phyloP scores from a whole-genome alignment of 352 stramenopile genomes.

The Pythium oligandrum region DNA sequence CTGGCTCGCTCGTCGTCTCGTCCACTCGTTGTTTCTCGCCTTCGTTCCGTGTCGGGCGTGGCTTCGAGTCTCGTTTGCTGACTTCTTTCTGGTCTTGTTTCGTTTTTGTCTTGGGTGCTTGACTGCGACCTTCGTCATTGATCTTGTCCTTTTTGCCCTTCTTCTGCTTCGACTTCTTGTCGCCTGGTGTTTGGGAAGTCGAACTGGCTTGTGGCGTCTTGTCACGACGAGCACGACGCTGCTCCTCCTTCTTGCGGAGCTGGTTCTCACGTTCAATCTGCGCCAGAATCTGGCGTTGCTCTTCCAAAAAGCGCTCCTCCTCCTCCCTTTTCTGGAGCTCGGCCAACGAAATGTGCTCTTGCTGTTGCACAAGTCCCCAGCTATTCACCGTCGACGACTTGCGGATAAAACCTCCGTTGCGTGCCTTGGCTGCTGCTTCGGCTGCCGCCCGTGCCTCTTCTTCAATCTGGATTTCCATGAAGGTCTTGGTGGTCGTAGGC shows the following conservation, averaged over 20 bases:
- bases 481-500: slow-evolving; percentile 6
- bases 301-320: slow-evolving; percentile 55
- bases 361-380: slow-evolving; percentile 48
- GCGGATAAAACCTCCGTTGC: slow-evolving; percentile 24
- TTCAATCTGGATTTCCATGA: slow-evolving; percentile 68
- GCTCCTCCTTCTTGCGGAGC: slow-evolving; percentile 15
- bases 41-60: no score
- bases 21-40: neutral
- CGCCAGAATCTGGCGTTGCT: slow-evolving; percentile 61
- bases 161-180: slow-evolving; percentile 8
- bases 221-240: neutral
- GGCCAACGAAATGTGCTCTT: slow-evolving; percentile 45
- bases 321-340: slow-evolving; percentile 61
- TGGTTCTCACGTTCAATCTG: slow-evolving; percentile 45
- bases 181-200: neutral
- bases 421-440: slow-evolving; percentile 43
- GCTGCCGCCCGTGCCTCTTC: slow-evolving; percentile 35
- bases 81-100: no score
- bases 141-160: slow-evolving; percentile 14
- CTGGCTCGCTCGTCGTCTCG: neutral
- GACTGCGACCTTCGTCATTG: neutral
- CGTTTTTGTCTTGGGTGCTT: no score
- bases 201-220: no score
- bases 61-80: no score
- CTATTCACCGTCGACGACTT: slow-evolving; percentile 60